Conservation (phyloP, 2,329 filamentous ascomycete genomes). For the Colletotrichum brevisporum region DNA sequence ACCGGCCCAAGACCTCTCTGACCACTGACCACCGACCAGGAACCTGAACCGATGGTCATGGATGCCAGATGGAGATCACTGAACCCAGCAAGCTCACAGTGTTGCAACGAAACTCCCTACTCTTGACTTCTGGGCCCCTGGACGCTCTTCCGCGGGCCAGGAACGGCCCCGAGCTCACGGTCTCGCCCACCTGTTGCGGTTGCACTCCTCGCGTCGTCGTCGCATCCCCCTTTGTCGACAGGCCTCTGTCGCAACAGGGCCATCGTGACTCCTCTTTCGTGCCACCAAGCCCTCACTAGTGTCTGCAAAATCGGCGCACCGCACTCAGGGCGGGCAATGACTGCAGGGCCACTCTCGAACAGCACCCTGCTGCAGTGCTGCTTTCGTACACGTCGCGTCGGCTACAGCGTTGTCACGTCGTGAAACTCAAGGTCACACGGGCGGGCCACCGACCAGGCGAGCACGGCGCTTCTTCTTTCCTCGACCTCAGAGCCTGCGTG, state of each 20-base stretch:
- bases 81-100: not conserved
- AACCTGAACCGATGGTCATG: conserved; percentile 25
- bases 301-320: too few relatives aligned
- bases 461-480: not conserved
- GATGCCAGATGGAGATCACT: conserved; percentile 30
- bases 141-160: conserved; percentile 11
- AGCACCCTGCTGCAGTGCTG: too few relatives aligned
- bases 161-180: conserved; percentile 16
- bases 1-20: conserved; percentile 10
- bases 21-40: not conserved
- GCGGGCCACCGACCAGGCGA: not conserved
- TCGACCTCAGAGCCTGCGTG: not conserved
- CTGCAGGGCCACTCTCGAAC: too few relatives aligned
- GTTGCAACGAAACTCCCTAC: not conserved
- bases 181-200: conserved; percentile 10
- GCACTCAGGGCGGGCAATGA: too few relatives aligned
- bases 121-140: conserved; percentile 1
- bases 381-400: conserved; percentile 1
- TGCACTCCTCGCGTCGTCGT: conserved; percentile 8
- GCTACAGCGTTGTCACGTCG: conserved; percentile 24
- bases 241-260: conserved; percentile 33
- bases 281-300: conserved; percentile 15
- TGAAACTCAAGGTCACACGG: conserved; percentile 19
- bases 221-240: conserved; percentile 26
- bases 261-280: conserved; percentile 20